Percentiles rank a stretch among this genome's conserved stretches.
These are phyloP conservation scores for Coniochaeta prunicola DNA, from an alignment of 2,329 filamentous ascomycete genomes.

Conservation along the genomic window DNA sequence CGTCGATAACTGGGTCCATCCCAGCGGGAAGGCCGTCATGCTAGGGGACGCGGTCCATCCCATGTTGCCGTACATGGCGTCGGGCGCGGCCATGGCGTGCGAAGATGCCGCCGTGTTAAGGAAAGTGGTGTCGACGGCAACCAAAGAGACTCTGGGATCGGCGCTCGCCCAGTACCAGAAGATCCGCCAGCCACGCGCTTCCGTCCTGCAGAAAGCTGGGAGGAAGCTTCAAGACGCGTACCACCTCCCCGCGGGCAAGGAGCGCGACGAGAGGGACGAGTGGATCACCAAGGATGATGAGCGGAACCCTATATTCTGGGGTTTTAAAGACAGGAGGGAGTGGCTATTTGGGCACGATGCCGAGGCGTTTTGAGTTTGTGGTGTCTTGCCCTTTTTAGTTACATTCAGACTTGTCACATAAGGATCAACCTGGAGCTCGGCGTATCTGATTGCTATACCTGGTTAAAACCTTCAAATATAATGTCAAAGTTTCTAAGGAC, in stretches of 20 bases:
- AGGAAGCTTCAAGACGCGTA: constrained; percentile 14
- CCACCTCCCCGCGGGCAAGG: constrained; percentile 2
- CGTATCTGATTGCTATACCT: too few relatives aligned
- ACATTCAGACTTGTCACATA: too few relatives aligned
- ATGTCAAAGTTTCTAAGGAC: too few relatives aligned
- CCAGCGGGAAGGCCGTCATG: constrained; percentile 18
- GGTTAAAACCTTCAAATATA: too few relatives aligned
- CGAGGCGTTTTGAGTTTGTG: constrained; percentile 7
- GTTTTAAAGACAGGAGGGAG: constrained; percentile 22
- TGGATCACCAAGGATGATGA: constrained; percentile 6
- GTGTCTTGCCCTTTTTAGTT: too few relatives aligned
- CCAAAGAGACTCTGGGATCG: background rate
- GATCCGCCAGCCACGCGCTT: constrained; percentile 6
- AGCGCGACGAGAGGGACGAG: constrained; percentile 12
- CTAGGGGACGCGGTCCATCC: constrained; percentile 38
- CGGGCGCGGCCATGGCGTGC: constrained; percentile 23
- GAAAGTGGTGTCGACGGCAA: background rate
- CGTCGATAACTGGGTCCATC: constrained; percentile 32
- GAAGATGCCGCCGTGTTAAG: background rate
- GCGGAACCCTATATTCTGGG: constrained; percentile 16
- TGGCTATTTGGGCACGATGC: constrained; percentile 22
- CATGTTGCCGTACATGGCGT: constrained; percentile 40
- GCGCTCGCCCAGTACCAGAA: background rate
- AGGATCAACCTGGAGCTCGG: too few relatives aligned
- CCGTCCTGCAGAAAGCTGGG: constrained; percentile 12